Evolutionary conservation across 805 yeast species (phyloP), one percentile per base, ranked within the genome.

Genomic region (Kodamaea sagamina): DNA sequence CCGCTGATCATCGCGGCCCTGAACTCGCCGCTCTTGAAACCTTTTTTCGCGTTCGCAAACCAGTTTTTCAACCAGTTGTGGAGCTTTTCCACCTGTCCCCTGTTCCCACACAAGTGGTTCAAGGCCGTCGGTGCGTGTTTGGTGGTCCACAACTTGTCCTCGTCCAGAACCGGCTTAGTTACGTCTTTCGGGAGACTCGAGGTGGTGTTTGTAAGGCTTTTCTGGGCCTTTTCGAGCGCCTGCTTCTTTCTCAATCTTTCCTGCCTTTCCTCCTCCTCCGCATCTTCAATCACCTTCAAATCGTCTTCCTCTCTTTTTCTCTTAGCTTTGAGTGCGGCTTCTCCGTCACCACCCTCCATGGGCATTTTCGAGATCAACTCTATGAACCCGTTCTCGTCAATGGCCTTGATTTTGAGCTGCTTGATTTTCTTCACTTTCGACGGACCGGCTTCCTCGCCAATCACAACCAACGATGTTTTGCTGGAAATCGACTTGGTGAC

Each of bases 401-500:
- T 84, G 31, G 95, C 89, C 63, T 90, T 90, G 42, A 88, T 79
- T 6, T 78, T 75, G 50, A 82, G 69, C 41, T 80, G 78, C 54
- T 79, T 83, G 51, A 95, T 92, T 56, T 83, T 87, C 54, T 79
- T 79, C 32, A 93, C 80, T 63, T 93, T 93, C n/a, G 89, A 81
- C 2, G 98, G 97, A 0, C 99, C 99, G 2, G 99, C 98, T 52
- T 93, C 97, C 41, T 77, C 89, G 6, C 99, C 99, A 22, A 93
- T 72, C 1, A 93, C 97, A 2, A 92, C 96, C 36, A 89, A 72
- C 17, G 89, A 78, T 0, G 99, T 93, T 55, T 84, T 87, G 8
- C 88, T 80, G 43, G 93, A 86, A 18, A 92, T 84, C 0, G 96
- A 78, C 53, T 87, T 81, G 4, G 95, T 87, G 12, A 92, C 95